Base-by-base conservation (phyloP, 306 rosid genomes). In the Oemleria cerasiformis region DNA sequence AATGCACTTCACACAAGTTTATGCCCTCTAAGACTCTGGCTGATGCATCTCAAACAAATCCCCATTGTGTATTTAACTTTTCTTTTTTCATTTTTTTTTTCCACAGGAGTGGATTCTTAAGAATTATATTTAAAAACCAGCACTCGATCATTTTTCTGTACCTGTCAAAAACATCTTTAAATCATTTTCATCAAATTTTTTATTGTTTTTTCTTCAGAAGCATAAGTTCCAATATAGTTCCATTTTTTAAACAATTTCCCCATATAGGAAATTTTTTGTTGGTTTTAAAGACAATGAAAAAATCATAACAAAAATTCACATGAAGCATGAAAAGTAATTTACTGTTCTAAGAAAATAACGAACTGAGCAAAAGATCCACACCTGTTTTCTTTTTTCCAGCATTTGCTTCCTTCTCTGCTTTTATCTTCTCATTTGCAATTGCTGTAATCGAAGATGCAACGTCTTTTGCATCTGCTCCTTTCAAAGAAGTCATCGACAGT, bases 381-480 rank as follows among this genome's bases (percentile, higher is more conserved):
- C 96, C 97, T 82, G 85, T 82, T 82, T 89, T 94, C 92, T 84
- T 94, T 88, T 91, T 94, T 43, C 96, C 90, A 79, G 96, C 86
- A 80, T 83, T 88, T 41, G 92, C 89, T 79, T 91, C 96, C 84
- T 91, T 94, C 78, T 94, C 99, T 20, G 90, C 91, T 78, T 86
- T 94, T 64, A 94, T 62, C 88, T 91, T 94, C 77, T 94, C 96
- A 70, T 91, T 94, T 11, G 96, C 96, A 88, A 94, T 87, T 59
- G 99, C 96, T 5, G 96, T 79, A 67, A 88, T 45, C 0, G 99
- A 94, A 38, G 97, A 94, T 16, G 99, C 91, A 59, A 91, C 90
- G 1, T 91, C 99, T 79, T 94, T 94, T 6, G 97, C 97, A 79
- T 94, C 99, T 10, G 96, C 84, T 55, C 92, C 99, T 89, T 91